These are phyloP conservation scores for Paspalum vaginatum DNA, from an alignment of 176 grass and related monocot genomes.

Conservation along the genomic window DNA sequence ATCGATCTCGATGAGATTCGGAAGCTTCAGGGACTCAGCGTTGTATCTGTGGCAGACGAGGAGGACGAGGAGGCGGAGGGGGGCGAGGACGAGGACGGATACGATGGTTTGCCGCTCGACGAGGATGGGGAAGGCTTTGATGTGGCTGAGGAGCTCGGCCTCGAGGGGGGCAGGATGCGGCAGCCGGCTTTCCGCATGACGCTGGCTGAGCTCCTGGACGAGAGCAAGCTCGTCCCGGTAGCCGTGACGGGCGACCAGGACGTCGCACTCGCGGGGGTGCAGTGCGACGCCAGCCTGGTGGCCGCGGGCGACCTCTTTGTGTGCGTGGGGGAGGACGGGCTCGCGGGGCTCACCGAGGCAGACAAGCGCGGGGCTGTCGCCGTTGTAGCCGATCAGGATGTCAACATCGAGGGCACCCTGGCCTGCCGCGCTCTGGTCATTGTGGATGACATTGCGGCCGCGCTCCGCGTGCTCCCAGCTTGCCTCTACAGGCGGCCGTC, in stretches of 20 bases:
- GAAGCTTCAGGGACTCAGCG: conserved; percentile 62
- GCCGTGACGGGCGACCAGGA: conserved; percentile 86
- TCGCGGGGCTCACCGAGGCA: conserved; percentile 74
- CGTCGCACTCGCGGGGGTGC: conserved; percentile 71
- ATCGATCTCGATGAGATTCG: conserved; percentile 74
- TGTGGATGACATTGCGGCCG: conserved; percentile 66
- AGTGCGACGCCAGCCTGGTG: conserved; percentile 74
- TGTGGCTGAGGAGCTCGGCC: conserved; percentile 51
- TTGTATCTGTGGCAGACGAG: conserved; percentile 47
- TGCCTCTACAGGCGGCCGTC: conserved; percentile 82
- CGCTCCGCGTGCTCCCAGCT: conserved; percentile 63
- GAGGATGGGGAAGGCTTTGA: conserved; percentile 57
- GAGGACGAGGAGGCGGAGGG: conserved; percentile 41
- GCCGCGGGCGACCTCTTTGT: conserved; percentile 78
- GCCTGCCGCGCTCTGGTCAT: conserved; percentile 88
- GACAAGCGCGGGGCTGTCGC: conserved; percentile 91
- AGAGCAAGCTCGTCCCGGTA: conserved; percentile 88
- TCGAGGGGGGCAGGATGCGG: conserved; percentile 49
- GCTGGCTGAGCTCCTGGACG: conserved; percentile 90
- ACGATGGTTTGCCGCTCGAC: conserved; percentile 47
- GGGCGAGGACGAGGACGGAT: conserved; percentile 24
- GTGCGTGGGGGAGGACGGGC: conserved; percentile 53
- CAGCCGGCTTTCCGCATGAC: conserved; percentile 87
- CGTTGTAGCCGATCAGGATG: conserved; percentile 79
- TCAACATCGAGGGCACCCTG: conserved; percentile 91